A percentile compares a stretch with the other conserved stretches of the same genome.
Conservation (phyloP, 2,329 filamentous ascomycete genomes). For the Beauveria bassiana region DNA sequence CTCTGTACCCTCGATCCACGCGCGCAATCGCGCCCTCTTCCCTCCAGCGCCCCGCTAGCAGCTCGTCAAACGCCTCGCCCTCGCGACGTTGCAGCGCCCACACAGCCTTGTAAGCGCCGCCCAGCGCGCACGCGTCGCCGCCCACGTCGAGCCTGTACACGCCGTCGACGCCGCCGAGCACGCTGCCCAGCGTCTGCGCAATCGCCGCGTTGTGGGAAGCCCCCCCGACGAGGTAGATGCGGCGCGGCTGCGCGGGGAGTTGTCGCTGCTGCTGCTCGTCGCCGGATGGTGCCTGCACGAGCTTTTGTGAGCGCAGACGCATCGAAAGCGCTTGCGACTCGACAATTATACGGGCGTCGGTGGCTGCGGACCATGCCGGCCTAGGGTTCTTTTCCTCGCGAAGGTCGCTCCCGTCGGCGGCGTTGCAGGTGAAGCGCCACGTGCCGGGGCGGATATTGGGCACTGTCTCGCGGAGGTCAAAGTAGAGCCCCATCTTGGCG, state of each 20-base stretch:
- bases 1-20: constrained; percentile 73
- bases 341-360: constrained; percentile 80
- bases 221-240: constrained; percentile 91
- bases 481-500: constrained; percentile 90
- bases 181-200: constrained; percentile 73
- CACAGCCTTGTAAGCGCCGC: constrained; percentile 90
- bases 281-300: constrained; percentile 50
- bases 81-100: constrained; percentile 72
- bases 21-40: constrained; percentile 77
- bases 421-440: constrained; percentile 66
- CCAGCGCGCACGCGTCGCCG: constrained; percentile 88
- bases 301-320: constrained; percentile 71
- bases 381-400: constrained; percentile 25
- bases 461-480: constrained; percentile 90
- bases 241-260: constrained; percentile 75
- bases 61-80: constrained; percentile 76
- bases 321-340: constrained; percentile 94
- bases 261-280: constrained; percentile 17
- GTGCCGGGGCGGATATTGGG: constrained; percentile 81
- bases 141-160: constrained; percentile 92
- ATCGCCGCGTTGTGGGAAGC: constrained; percentile 87
- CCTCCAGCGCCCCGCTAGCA: constrained; percentile 77
- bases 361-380: constrained; percentile 39
- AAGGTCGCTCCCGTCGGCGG: constrained; percentile 46
- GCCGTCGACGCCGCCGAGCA: constrained; percentile 81